A percentile compares a stretch with the other conserved stretches of the same genome.
These are phyloP conservation scores for Trichoderma pleuroti DNA, from an alignment of 2,329 filamentous ascomycete genomes.

Conservation along the genomic window DNA sequence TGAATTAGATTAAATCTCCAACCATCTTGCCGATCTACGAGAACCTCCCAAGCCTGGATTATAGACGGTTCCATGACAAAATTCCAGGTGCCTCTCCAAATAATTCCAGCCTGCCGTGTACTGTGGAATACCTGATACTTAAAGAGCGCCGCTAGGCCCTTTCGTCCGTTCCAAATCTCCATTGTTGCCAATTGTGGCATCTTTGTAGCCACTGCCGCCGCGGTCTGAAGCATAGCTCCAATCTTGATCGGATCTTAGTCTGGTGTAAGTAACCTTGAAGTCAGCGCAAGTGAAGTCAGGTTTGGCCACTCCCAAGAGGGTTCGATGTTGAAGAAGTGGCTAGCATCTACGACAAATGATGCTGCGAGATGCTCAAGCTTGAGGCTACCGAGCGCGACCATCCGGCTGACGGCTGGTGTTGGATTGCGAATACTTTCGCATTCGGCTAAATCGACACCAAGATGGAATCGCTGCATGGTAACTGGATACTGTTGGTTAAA, in stretches of 20 bases:
- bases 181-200: slow-evolving; percentile 33
- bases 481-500: slow-evolving; percentile 10
- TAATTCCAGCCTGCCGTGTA: slow-evolving; percentile 19
- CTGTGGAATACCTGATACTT: slow-evolving; percentile 20
- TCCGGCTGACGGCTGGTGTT: slow-evolving; percentile 24
- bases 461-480: background rate
- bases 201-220: slow-evolving; percentile 25
- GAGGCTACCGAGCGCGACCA: slow-evolving; percentile 29
- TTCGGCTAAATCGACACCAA: background rate
- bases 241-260: slow-evolving; percentile 20
- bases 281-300: slow-evolving; percentile 29
- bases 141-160: slow-evolving; percentile 26
- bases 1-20: slow-evolving; percentile 2
- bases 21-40: slow-evolving; percentile 14
- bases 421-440: slow-evolving; percentile 21
- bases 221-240: slow-evolving; percentile 26
- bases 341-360: slow-evolving; percentile 30
- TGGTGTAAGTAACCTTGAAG: slow-evolving; percentile 26
- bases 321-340: slow-evolving; percentile 26
- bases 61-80: slow-evolving; percentile 9
- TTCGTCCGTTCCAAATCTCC: slow-evolving; percentile 34
- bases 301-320: slow-evolving; percentile 25
- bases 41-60: slow-evolving; percentile 23
- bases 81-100: slow-evolving; percentile 20
- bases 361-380: slow-evolving; percentile 29